Conservation (phyloP, 202 grass and related monocot genomes). For the Bolboschoenoplectus hybrid region DNA sequence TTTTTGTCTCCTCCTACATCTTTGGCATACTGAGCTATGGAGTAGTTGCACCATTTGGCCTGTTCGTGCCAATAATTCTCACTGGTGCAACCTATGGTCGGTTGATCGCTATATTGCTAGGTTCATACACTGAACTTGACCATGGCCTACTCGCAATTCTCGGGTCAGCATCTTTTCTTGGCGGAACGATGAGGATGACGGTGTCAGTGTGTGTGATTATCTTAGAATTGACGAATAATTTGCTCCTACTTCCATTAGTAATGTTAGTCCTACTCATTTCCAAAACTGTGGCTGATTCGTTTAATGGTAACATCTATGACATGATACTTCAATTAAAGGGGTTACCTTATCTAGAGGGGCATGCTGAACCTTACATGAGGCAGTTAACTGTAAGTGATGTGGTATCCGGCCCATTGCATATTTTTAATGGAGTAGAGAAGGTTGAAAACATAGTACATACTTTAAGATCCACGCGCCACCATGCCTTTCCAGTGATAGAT, state of each 20-base stretch:
- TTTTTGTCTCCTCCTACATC: slow-evolving; percentile 71
- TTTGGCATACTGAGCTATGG: slow-evolving; percentile 90
- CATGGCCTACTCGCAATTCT: slow-evolving; percentile 90
- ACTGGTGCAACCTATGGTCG: slow-evolving; percentile 91
- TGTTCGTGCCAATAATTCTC: slow-evolving; percentile 89
- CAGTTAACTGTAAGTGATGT: slow-evolving; percentile 79
- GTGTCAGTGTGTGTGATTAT: slow-evolving; percentile 86
- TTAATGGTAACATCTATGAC: slow-evolving; percentile 90
- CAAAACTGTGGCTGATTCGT: slow-evolving; percentile 79
- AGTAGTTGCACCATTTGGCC: slow-evolving; percentile 78
- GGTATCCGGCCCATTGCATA: slow-evolving; percentile 57
- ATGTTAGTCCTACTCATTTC: slow-evolving; percentile 94
- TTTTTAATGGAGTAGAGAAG: slow-evolving; percentile 76
- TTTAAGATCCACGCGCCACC: slow-evolving; percentile 68
- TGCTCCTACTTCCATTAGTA: slow-evolving; percentile 80
- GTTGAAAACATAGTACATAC: slow-evolving; percentile 66
- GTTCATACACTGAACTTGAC: slow-evolving; percentile 57
- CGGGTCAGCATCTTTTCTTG: slow-evolving; percentile 83
- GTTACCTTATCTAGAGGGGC: slow-evolving; percentile 78
- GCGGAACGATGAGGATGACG: slow-evolving; percentile 85
- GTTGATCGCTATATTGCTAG: slow-evolving; percentile 64
- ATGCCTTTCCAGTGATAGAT: slow-evolving; percentile 93
- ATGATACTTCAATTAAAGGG: slow-evolving; percentile 77
- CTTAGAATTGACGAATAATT: slow-evolving; percentile 88
- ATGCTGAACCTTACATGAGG: slow-evolving; percentile 93